A percentile compares a stretch with the other conserved stretches of the same genome.
phyloP scores from a whole-genome alignment of 169 alveolate species.

The Plasmodium fragile region DNA sequence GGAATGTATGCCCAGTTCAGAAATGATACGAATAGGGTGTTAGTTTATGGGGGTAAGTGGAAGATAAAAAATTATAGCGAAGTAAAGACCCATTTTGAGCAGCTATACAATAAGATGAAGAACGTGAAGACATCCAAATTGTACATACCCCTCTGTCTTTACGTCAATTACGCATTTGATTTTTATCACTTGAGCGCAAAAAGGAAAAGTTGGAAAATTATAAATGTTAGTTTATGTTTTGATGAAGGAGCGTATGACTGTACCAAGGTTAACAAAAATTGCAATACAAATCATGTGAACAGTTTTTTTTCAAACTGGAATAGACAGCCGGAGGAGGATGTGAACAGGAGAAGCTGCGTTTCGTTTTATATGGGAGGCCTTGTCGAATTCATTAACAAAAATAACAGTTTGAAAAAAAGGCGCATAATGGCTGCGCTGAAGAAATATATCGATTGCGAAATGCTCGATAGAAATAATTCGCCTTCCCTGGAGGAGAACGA shows the following conservation, averaged over 20 bases:
- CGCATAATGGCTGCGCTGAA: not conserved
- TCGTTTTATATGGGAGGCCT: constrained; percentile 29
- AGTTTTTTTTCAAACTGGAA: not conserved
- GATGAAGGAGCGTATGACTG: constrained; percentile 24
- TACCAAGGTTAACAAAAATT: not conserved
- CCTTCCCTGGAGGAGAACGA: not conserved
- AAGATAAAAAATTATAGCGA: not conserved
- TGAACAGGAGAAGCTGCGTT: constrained; percentile 9
- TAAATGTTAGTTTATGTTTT: constrained; percentile 34
- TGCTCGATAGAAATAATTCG: not conserved
- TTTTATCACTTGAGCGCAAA: constrained; percentile 19
- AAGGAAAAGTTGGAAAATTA: constrained; percentile 19
- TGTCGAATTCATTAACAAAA: constrained; percentile 24
- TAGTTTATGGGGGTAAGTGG: not conserved
- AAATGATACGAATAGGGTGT: no score
- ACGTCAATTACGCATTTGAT: constrained; percentile 37
- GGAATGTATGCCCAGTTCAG: not conserved
- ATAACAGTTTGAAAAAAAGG: constrained; percentile 13
- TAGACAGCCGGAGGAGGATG: not conserved
- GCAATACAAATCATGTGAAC: not conserved
- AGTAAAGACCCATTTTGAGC: constrained; percentile 27
- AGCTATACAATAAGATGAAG: constrained; percentile 27
- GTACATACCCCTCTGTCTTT: constrained; percentile 22
- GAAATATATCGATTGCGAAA: constrained; percentile 29
- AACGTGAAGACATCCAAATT: constrained; percentile 19